Base-by-base conservation (phyloP, 1,284 basidiomycete genomes). In the Moesziomyces sp. region DNA sequence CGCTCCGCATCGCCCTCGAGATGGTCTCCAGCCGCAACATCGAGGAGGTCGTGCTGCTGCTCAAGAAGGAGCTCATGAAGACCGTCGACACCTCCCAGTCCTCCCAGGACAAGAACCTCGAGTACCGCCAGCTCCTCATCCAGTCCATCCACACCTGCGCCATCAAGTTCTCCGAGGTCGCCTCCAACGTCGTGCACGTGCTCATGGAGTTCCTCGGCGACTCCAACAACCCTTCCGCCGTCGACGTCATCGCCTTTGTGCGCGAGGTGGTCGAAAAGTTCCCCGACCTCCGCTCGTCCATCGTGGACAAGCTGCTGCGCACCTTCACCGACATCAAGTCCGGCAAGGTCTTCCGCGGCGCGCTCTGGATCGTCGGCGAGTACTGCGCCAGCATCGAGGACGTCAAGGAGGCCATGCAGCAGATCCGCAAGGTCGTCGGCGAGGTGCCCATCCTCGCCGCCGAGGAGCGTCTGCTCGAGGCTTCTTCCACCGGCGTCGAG, bases 181-280 rank as follows among this genome's bases (percentile, higher is more conserved):
- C 96, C 3, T 92, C 93, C 5, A 94, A 92, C 75, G 96, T 99
- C 49, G 94, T 99, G 0, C 93, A 96, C 77, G 95, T 95, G 3
- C 88, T 99, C 55, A 97, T 99, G 93, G 94, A 98, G 82, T 99
- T 99, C 89, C 89, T 99, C 42, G 93, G 94, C 30, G 96, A 99
- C 86, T 91, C 93, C 6, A 95, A 91, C 86, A 97, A 97, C 86
- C 92, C 94, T 1, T 93, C 93, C 10, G 94, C 96, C 0, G 89
- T 97, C 45, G 96, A 98, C 81, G 96, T 98, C 48, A 94, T 98
- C 59, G 89, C 94, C 2, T 98, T 98, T 83, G 94, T 98, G 55
- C 90, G 93, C 26, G 95, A 99, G 86, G 95, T 99, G 23, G 96
- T 98, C 54, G 94, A 99, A 85, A 97, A 97, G 85, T 99, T 98